Evolutionary conservation across 768 basidiomycete species (phyloP), one percentile per base, ranked within the genome.

Genomic region (Boletus tomentosulus): DNA sequence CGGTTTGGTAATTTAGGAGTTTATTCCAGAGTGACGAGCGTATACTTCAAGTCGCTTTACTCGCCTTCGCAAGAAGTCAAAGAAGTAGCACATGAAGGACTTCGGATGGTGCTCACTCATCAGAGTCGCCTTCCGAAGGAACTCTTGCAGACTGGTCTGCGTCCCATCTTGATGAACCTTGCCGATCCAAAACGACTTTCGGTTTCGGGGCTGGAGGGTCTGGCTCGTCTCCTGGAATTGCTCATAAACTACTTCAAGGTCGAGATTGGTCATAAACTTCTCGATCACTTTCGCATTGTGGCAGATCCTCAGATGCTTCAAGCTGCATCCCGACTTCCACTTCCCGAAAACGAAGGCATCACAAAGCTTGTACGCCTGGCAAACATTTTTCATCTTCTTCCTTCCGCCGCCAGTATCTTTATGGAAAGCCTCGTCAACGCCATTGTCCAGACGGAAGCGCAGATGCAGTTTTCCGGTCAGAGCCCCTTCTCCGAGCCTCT

Each of bases 241-340:
- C 74, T 99, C 51, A 97, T 94, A 37, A 98, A 98, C 69, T 98
- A 99, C 73, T 99, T 99, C 84, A 98, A 98, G 70, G 96, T 99
- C 16, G 97, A 99, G 74, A 98, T 99, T 55, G 97, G 97, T 1
- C 84, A 91, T 69, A 99, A 99, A 72, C 83, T 99, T 7, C 77
- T 99, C 22, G 97, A 98, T 63, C 97, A 99, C 68, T 98, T 96
- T 73, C 86, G 87, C 41, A 84, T 88, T 35, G 87, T 99, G 22
- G 91, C 96, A 25, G 93, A 96, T 63, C 87, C 92, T 13, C 85
- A 86, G 59, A 86, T 91, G 76, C 78, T 98, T 27, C 80, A 82
- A 53, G 84, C 82, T 45, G 88, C 94, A 0, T 85, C 92, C 0
- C 82, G 84, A 54, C 78, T 89, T 5, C 90, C 93, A 1, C 74